Base-by-base conservation (phyloP, 2,329 filamentous ascomycete genomes). In the Ophiostoma sp. region DNA sequence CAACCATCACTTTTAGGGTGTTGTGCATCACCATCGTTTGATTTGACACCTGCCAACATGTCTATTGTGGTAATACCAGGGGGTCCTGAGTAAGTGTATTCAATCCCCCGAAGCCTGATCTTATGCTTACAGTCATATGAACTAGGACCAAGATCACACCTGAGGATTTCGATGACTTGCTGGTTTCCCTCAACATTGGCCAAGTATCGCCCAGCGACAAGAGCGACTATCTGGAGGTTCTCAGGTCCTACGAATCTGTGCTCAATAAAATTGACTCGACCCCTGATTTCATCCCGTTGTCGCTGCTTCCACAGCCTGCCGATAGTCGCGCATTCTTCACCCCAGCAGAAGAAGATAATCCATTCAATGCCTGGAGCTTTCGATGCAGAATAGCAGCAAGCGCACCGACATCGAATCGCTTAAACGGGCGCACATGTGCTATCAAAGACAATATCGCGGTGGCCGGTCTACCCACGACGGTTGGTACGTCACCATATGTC, bases 371-470 rank as follows among this genome's bases (percentile, higher is more conserved):
- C 5, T 62, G 57, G 57, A 62, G 57, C 13, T 62, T 62, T 5
- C 27, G 57, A 10, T 62, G 57, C 27, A 3, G 7, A 10, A 62
- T 62, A 17, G 57, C 27, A 17, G 27, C 57, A 31, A 33, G n/a
- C 15, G 15, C 15, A 5, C 57, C 57, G 27, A 3, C 5, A 17
- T 31, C 27, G 13, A 17, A 62, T 33, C 33, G 33, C 7, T 13
- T 62, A 20, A 62, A 20, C 4, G 91, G 91, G 7, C 84, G 93
- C 0, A 90, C 90, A 0, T 84, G 92, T 3, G 89, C 86, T 0
- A 84, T 93, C 66, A 94, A 94, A 79, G 91, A 94, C 74, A 90
- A 93, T 76, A 86, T 90, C 65, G 87, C 92, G 75, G 79, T 94
- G 20, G 85, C 86, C 20, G 91, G 90, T 0, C 86, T 31, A 81